Conservation (phyloP, 2,329 filamentous ascomycete species). For the Nemania sp. region DNA sequence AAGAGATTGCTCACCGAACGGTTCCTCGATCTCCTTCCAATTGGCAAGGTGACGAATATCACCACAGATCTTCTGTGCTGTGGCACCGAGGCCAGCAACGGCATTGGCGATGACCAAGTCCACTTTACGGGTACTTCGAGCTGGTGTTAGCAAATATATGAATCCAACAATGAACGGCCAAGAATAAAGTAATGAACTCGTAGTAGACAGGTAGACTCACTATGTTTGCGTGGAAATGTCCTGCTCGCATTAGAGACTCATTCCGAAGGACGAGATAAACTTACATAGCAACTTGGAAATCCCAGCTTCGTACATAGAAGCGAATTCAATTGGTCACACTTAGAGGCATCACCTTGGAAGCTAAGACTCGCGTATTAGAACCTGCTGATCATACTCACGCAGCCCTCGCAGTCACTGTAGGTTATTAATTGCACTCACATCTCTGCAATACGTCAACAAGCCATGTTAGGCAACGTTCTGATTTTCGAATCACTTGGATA, state of each 20-base stretch:
- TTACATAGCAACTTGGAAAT: constrained; percentile 55
- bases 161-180: too few species aligned
- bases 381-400: too few species aligned
- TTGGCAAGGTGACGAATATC: constrained; percentile 76
- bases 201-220: constrained; percentile 4
- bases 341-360: constrained; percentile 52
- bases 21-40: constrained; percentile 83
- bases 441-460: constrained; percentile 11
- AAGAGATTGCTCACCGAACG: constrained; percentile 48
- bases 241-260: neutral
- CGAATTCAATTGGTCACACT: constrained; percentile 59
- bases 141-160: constrained; percentile 12
- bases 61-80: constrained; percentile 72
- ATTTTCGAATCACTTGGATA: too few species aligned
- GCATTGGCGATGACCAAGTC: constrained; percentile 81
- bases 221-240: constrained; percentile 65
- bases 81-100: constrained; percentile 78
- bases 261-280: neutral
- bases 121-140: constrained; percentile 68
- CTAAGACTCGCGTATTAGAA: neutral
- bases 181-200: too few species aligned
- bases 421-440: constrained; percentile 16
- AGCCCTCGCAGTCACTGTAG: too few species aligned
- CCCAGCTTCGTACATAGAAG: constrained; percentile 59
- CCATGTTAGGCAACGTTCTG: too few species aligned